A percentile compares a stretch with the other conserved stretches of the same genome.
These are phyloP conservation scores for Zymoseptoria pseudotritici DNA, from an alignment of 2,329 filamentous ascomycete genomes.

Conservation along the genomic window DNA sequence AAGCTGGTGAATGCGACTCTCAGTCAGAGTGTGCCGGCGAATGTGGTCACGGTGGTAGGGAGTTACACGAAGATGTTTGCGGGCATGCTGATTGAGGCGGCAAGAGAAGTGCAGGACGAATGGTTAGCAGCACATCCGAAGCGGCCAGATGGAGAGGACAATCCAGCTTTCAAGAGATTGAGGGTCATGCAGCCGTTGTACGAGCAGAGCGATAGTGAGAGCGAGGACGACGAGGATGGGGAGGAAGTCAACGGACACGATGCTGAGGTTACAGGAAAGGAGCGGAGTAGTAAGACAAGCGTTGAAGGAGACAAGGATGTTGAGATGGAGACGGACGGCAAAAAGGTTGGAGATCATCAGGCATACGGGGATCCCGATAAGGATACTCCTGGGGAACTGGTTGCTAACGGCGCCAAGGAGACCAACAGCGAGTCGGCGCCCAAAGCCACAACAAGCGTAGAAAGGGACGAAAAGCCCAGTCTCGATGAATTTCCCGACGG, in stretches of 20 bases:
- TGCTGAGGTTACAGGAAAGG: neutral
- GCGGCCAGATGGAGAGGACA: constrained; percentile 41
- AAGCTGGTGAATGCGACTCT: constrained; percentile 74
- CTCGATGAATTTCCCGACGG: constrained; percentile 49
- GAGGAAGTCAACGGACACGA: constrained; percentile 4
- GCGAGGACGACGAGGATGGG: constrained; percentile 31
- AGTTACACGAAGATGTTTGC: constrained; percentile 71
- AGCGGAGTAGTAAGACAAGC: constrained; percentile 1
- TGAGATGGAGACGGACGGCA: neutral
- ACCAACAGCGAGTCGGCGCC: neutral
- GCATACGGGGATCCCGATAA: neutral
- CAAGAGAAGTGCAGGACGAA: constrained; percentile 63
- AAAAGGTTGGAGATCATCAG: neutral
- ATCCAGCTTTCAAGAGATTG: constrained; percentile 31
- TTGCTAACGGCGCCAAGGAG: neutral
- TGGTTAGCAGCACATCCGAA: constrained; percentile 56
- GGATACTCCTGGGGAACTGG: neutral
- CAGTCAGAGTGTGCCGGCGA: constrained; percentile 67
- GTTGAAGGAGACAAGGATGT: constrained; percentile 2
- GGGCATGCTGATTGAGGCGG: constrained; percentile 66
- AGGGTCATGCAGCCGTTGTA: constrained; percentile 10
- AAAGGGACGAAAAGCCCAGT: neutral
- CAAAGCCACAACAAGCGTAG: neutral
- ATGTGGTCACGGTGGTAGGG: constrained; percentile 67
- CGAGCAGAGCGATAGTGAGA: constrained; percentile 10